Conservation (phyloP, 1,284 basidiomycete genomes). For the Cerioporus squamosus region DNA sequence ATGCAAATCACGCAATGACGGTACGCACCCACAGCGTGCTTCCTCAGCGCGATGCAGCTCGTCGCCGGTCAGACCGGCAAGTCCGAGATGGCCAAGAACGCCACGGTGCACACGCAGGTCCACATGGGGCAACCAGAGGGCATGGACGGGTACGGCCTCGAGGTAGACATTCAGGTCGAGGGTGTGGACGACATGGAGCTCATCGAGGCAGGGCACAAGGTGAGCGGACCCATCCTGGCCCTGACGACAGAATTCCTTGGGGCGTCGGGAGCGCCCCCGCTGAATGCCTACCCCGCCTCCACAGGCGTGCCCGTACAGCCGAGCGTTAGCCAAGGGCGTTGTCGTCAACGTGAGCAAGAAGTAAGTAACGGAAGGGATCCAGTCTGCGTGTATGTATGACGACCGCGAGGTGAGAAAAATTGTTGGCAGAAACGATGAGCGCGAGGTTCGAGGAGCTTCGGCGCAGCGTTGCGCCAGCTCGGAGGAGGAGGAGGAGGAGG, state of each 20-base stretch:
- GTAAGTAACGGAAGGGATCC: background rate
- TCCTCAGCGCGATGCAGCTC: constrained; percentile 69
- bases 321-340: constrained; percentile 59
- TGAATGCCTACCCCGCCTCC: constrained; percentile 8
- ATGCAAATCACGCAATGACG: background rate
- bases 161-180: constrained; percentile 69
- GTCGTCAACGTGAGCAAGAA: constrained; percentile 53
- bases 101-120: constrained; percentile 63
- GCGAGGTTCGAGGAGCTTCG: no score
- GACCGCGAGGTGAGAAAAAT: no score
- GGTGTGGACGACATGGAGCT: constrained; percentile 69
- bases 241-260: no score
- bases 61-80: constrained; percentile 59
- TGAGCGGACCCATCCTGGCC: constrained; percentile 32
- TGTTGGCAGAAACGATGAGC: no score
- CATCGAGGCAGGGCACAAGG: constrained; percentile 69
- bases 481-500: no score
- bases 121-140: constrained; percentile 61
- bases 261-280: constrained; percentile 5
- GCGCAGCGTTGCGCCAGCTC: no score
- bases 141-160: constrained; percentile 62
- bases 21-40: constrained; percentile 53
- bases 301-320: constrained; percentile 75
- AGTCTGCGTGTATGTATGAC: background rate
- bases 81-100: constrained; percentile 55